Base-by-base conservation (phyloP, 768 basidiomycete species). In the Boletus huronensis region DNA sequence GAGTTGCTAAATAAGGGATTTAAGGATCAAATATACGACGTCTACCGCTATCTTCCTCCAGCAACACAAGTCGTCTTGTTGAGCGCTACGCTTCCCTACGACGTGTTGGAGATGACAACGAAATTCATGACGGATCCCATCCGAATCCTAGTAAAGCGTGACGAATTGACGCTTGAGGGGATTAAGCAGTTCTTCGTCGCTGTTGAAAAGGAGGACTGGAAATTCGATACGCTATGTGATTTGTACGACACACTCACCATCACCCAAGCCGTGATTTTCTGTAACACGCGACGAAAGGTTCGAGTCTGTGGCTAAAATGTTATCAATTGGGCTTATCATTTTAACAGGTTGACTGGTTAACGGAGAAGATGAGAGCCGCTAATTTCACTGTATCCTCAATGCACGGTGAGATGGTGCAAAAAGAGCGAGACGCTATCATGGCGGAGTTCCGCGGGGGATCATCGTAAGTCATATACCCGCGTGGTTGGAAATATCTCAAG, bases 101-200 rank as follows among this genome's bases (percentile, higher is more conserved):
- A 99, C 66, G 95, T 99, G 39, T 73, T 98, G 70, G 96, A 98
- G 77, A 97, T 98, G 90, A 98, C 96, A 19, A 97, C 93, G 35
- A 98, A 98, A 76, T 98, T 98, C 79, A 98, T 98, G 95, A 93
- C 91, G 50, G 94, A 98, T 72, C 96, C 96, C 32, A 93, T 98
- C 69, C 90, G 93, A 43, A 97, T 99, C 64, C 87, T 98, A 63
- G 95, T 98, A 73, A 97, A 98, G 80, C 93, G 94, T 88, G 95
- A 98, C 68, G 96, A 99, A 75, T 82, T 98, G 80, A 97, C 96
- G 48, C 80, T 98, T 53, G 96, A 99, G 67, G 90, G 90, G 9
- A 94, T 95, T 76, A 94, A 94, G 65, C 93, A 96, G 70, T 95
- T 95, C 76, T 94, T 94, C 79, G 92, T 99, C 48, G 96, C 95